Evolutionary conservation across 2,329 filamentous ascomycete species (phyloP), one percentile per base, ranked within the genome.

Genomic region (Moelleriella libera): DNA sequence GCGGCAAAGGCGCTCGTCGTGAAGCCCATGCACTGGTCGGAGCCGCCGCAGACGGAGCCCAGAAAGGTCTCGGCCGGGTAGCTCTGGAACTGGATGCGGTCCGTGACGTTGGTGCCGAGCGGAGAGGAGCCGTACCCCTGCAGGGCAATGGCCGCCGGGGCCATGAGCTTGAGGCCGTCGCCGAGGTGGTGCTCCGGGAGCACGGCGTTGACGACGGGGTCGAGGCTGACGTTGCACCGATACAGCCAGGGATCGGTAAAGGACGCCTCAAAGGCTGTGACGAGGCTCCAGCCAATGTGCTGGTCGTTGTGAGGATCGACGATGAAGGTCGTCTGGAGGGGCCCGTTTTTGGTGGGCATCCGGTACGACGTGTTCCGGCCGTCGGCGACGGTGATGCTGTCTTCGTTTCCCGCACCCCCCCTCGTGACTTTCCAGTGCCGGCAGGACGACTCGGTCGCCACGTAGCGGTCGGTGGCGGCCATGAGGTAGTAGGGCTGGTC

Each of bases 11-110:
- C 51, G 0, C 63, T 55, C 12, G 70, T 57, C 5, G 58, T 46
- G 7, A 54, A 55, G 4, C 63, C 70, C 56, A 76, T 67, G 0
- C 46, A 47, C 0, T 55, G 31, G 0, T 43, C 41, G 29, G 54
- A 51, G 1, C 70, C 70, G 10, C 57, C 47, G 10, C 54, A 46
- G 3, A 62, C 55, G 0, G 41, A 39, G 2, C 69, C 70, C 45
- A 64, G 69, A 5, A 58, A 49, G 1, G 64, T 63, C 45, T 68
- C 64, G 30, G 61, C 57, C 0, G 70, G 69, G 45, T 71, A 72
- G 8, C 62, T 64, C 52, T 69, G 66, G 43, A 58, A 64, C 50
- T 63, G 60, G 37, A 56, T 50, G 46, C 50, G 46, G 12, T 50
- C 47, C 34, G 56, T 51, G 48, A 51, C 51, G 49, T 54, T 55